These are phyloP conservation scores for Begonia fuchsioides DNA, from an alignment of 306 rosid genomes.

Conservation along the genomic window DNA sequence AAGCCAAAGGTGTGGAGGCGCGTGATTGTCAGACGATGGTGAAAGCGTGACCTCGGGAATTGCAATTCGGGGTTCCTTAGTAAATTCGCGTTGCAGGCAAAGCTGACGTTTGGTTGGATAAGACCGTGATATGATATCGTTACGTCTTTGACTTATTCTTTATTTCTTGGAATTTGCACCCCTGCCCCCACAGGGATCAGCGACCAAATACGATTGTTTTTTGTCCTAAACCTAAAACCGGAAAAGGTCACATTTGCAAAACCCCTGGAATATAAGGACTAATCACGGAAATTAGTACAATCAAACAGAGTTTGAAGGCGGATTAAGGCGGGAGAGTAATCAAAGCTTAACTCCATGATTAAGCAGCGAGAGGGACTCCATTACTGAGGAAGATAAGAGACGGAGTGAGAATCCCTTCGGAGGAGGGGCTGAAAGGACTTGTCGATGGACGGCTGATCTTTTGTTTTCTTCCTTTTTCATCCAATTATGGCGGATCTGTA, in stretches of 20 bases:
- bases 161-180: not conserved
- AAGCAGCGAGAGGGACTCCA: no score
- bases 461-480: not conserved
- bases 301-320: not conserved
- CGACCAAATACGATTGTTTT: no score
- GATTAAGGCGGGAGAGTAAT: slow-evolving; percentile 1
- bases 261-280: not conserved
- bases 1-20: no score
- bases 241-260: not conserved
- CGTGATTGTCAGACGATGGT: no score
- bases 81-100: not conserved
- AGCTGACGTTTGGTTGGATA: not conserved
- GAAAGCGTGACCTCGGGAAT: not conserved
- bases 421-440: no score
- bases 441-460: slow-evolving; percentile 1
- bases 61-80: not conserved
- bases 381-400: slow-evolving; percentile 9
- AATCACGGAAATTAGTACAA: not conserved
- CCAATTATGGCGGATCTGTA: slow-evolving; percentile 35
- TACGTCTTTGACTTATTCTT: not conserved
- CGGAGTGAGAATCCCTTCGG: slow-evolving; percentile 27
- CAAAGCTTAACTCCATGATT: not conserved
- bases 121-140: not conserved
- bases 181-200: not conserved
- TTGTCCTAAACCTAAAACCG: no score